These are phyloP conservation scores for Globisporangium cederbergense DNA, from an alignment of 352 stramenopile genomes.

Conservation along the genomic window DNA sequence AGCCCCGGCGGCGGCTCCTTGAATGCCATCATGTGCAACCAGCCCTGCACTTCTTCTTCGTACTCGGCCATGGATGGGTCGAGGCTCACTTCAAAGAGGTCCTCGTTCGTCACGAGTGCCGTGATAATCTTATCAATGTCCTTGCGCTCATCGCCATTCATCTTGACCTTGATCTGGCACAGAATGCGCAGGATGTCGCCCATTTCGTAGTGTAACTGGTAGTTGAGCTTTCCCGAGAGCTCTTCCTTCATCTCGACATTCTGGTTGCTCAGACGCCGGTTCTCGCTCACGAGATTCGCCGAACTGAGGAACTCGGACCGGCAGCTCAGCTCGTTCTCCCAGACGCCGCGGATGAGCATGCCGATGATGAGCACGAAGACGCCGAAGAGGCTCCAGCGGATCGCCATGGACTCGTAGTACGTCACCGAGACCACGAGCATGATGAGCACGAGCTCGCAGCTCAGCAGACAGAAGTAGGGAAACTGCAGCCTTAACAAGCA, in stretches of 20 bases:
- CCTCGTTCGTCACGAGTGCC: constrained; percentile 58
- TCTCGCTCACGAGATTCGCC: constrained; percentile 50
- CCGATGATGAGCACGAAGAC: constrained; percentile 34
- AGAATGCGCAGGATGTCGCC: constrained; percentile 66
- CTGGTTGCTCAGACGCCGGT: constrained; percentile 54
- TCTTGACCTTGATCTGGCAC: constrained; percentile 70
- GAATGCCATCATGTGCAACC: constrained; percentile 73
- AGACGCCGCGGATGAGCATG: constrained; percentile 35
- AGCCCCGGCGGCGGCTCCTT: constrained; percentile 24
- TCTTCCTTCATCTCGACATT: constrained; percentile 73
- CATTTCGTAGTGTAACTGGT: constrained; percentile 73
- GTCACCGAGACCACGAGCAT: constrained; percentile 25
- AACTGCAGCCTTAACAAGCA: constrained; percentile 56
- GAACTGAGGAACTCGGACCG: constrained; percentile 49
- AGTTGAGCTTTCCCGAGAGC: constrained; percentile 54
- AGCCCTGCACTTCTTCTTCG: constrained; percentile 66
- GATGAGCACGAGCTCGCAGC: constrained; percentile 35
- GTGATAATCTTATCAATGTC: constrained; percentile 75
- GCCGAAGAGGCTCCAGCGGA: constrained; percentile 27
- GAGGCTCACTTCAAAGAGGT: constrained; percentile 58
- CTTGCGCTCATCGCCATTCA: constrained; percentile 33
- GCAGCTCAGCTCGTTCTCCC: constrained; percentile 43
- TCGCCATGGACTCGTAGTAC: constrained; percentile 19
- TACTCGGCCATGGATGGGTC: constrained; percentile 54
- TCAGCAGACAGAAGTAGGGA: constrained; percentile 39